Conservation (phyloP, 495 filamentous ascomycete genomes). For the Penicillium paxilli region DNA sequence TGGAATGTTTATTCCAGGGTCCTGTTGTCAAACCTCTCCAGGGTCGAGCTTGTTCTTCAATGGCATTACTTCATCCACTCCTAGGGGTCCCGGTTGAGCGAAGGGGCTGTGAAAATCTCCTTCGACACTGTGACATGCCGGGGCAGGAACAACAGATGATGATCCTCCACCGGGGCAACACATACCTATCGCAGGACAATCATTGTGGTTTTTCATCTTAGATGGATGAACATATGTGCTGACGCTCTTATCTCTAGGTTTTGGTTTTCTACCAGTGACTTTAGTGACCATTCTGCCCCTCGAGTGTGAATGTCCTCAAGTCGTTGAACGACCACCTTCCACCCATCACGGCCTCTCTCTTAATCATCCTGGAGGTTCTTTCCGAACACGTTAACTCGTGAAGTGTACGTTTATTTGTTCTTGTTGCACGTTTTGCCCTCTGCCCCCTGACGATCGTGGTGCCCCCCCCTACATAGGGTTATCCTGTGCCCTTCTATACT, state of each 20-base stretch:
- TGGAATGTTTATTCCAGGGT: slow-evolving; percentile 16
- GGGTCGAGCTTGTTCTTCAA: slow-evolving; percentile 13
- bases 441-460: slow-evolving; percentile 43
- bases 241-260: slow-evolving; percentile 2
- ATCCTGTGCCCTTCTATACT: slow-evolving; percentile 33
- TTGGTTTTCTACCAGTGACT: slow-evolving; percentile 2
- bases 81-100: slow-evolving; percentile 2
- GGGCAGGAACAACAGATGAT: background rate
- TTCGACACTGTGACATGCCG: slow-evolving; percentile 17
- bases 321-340: slow-evolving; percentile 15
- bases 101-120: slow-evolving; percentile 22
- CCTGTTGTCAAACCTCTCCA: background rate
- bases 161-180: slow-evolving; percentile 25
- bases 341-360: slow-evolving; percentile 12
- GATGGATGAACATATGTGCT: background rate
- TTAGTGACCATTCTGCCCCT: slow-evolving; percentile 4
- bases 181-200: slow-evolving; percentile 18
- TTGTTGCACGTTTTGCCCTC: slow-evolving; percentile 30
- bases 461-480: slow-evolving; percentile 49
- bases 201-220: background rate
- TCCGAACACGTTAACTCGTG: slow-evolving; percentile 32
- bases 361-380: slow-evolving; percentile 21
- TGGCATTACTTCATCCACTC: slow-evolving; percentile 8
- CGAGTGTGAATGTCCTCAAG: slow-evolving; percentile 21
- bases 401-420: slow-evolving; percentile 40